These are phyloP conservation scores for Dalechampia spathulata DNA, from an alignment of 441 rosid genomes.

Conservation along the genomic window DNA sequence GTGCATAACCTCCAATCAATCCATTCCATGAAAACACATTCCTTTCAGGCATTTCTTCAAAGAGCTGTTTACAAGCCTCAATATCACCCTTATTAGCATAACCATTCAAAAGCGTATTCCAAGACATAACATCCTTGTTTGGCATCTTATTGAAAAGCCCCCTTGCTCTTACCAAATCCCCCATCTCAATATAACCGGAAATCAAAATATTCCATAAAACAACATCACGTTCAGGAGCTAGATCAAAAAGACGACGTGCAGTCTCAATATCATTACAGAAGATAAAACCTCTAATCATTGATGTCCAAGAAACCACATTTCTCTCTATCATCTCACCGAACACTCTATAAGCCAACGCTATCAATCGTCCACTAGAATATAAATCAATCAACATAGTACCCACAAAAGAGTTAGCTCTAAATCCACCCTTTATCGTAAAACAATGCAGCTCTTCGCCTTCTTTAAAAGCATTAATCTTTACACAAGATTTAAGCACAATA, in stretches of 20 bases:
- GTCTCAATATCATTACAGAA: slow-evolving; percentile 34
- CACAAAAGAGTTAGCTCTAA: slow-evolving; percentile 36
- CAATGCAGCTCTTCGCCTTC: slow-evolving; percentile 56
- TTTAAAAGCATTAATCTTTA: slow-evolving; percentile 29
- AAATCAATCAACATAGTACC: slow-evolving; percentile 54
- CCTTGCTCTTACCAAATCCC: slow-evolving; percentile 48
- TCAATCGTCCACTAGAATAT: slow-evolving; percentile 36
- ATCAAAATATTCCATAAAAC: slow-evolving; percentile 65
- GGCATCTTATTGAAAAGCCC: slow-evolving; percentile 58
- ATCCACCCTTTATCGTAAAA: slow-evolving; percentile 48
- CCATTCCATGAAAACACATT: slow-evolving; percentile 66
- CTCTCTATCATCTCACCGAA: slow-evolving; percentile 52
- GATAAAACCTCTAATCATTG: slow-evolving; percentile 46
- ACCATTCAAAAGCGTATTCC: slow-evolving; percentile 58
- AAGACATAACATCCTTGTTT: slow-evolving; percentile 50
- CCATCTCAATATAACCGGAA: slow-evolving; percentile 44
- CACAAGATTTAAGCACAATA: slow-evolving; percentile 41
- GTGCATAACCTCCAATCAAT: slow-evolving; percentile 44
- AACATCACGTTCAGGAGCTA: slow-evolving; percentile 56
- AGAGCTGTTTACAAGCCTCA: slow-evolving; percentile 35
- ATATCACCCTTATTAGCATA: slow-evolving; percentile 40
- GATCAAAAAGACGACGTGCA: slow-evolving; percentile 47
- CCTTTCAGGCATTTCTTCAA: slow-evolving; percentile 47
- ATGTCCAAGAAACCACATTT: slow-evolving; percentile 68
- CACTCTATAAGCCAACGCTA: slow-evolving; percentile 39